These are phyloP conservation scores for Stenogyne calaminthoides DNA, from an alignment of 305 asterid species.

Conservation along the genomic window DNA sequence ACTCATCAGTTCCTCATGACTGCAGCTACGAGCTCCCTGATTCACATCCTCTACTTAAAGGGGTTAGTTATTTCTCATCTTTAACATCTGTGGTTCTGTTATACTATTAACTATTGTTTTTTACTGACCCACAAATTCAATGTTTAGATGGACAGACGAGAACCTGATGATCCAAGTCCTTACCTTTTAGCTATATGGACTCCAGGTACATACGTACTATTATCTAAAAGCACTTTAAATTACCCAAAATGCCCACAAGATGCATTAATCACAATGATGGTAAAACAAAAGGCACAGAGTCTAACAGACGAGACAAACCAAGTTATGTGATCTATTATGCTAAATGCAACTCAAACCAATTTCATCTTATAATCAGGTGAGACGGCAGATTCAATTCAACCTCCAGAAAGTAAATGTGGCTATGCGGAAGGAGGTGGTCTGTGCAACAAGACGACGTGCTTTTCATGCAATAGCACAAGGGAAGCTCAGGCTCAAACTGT, in stretches of 20 bases:
- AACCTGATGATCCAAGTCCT: constrained; percentile 97
- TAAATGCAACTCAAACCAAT: constrained; percentile 26
- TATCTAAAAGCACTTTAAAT: constrained; percentile 16
- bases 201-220: constrained; percentile 77
- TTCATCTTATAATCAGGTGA: constrained; percentile 62
- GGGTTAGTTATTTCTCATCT: constrained; percentile 53
- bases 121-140: constrained; percentile 32
- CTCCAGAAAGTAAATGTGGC: constrained; percentile 65
- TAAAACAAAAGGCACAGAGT: not conserved
- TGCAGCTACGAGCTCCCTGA: constrained; percentile 93
- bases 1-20: constrained; percentile 30
- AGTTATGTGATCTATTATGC: constrained; percentile 1
- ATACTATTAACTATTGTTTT: constrained; percentile 27
- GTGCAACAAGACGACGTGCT: constrained; percentile 63
- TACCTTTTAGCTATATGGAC: constrained; percentile 97
- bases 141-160: constrained; percentile 79
- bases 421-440: constrained; percentile 52
- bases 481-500: constrained; percentile 77
- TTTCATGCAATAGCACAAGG: constrained; percentile 61
- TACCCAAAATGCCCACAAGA: constrained; percentile 16
- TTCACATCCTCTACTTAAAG: constrained; percentile 70
- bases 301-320: not conserved
- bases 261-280: constrained; percentile 16
- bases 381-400: constrained; percentile 70
- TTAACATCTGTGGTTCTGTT: constrained; percentile 27